Conservation (phyloP, 73 alveolate species). For the Durusdinium trenchii region DNA sequence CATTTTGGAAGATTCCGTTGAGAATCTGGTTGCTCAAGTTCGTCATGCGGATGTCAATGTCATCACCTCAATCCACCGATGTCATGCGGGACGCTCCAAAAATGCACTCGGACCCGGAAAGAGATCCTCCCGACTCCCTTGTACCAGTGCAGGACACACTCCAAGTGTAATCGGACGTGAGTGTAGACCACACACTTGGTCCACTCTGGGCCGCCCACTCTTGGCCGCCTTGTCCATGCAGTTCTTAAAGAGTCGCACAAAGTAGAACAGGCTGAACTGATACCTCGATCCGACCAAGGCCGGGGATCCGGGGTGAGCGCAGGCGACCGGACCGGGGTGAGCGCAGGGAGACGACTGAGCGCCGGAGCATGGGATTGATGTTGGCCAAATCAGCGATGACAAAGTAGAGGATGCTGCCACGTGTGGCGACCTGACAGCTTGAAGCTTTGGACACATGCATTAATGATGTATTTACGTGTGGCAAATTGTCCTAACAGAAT, state of each 20-base stretch:
- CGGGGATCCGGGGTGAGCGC: too few relatives aligned
- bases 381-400: conserved; percentile 98
- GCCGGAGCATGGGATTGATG: conserved; percentile 94
- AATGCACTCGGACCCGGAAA: too few relatives aligned
- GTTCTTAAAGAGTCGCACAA: conserved; percentile 98
- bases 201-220: conserved; percentile 48
- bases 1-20: conserved; percentile 98
- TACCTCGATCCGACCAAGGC: conserved; percentile 97
- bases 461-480: too few relatives aligned
- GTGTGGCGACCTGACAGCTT: conserved; percentile 98
- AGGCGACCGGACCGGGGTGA: too few relatives aligned
- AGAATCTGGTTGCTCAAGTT: conserved; percentile 98
- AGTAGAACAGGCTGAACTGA: conserved; percentile 99
- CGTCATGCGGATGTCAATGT: conserved; percentile 98
- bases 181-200: too few relatives aligned
- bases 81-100: too few relatives aligned
- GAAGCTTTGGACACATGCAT: too few relatives aligned
- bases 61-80: conserved; percentile 95
- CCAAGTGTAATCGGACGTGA: too few relatives aligned
- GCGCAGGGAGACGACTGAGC: too few relatives aligned
- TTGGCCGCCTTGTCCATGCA: conserved; percentile 98
- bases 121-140: too few relatives aligned
- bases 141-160: too few relatives aligned
- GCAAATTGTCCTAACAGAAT: too few relatives aligned
- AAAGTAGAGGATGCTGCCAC: conserved; percentile 99